These are phyloP conservation scores for Skeletonema potamos DNA, from an alignment of 108 stramenopile species.

Conservation along the genomic window DNA sequence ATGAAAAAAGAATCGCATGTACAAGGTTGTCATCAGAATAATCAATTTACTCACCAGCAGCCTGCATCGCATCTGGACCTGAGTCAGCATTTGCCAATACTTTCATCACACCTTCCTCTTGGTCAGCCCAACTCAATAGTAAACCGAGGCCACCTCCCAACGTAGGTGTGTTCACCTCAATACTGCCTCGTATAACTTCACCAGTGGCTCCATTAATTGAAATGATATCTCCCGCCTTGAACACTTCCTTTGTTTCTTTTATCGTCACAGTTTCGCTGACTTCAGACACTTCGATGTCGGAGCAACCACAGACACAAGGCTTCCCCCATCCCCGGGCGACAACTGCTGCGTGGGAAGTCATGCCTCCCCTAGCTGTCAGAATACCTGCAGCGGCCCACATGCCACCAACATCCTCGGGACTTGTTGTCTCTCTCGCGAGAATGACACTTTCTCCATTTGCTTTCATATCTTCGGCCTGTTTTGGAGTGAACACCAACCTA, in stretches of 20 bases:
- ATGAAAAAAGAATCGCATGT: background rate
- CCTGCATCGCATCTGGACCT: conserved; percentile 74
- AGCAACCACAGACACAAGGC: conserved; percentile 87
- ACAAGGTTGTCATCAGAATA: background rate
- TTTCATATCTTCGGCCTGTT: conserved; percentile 68
- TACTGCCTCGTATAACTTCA: conserved; percentile 58
- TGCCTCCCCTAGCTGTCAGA: conserved; percentile 82
- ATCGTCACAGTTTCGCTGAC: conserved; percentile 57
- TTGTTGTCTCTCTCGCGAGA: conserved; percentile 69
- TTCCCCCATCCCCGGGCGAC: conserved; percentile 92
- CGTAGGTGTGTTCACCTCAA: conserved; percentile 48
- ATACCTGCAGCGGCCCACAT: conserved; percentile 86
- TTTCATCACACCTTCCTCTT: conserved; percentile 59
- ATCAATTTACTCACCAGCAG: conserved; percentile 26
- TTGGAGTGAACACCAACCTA: conserved; percentile 75
- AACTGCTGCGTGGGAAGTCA: conserved; percentile 86
- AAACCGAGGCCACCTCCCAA: conserved; percentile 57
- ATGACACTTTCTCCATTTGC: conserved; percentile 68
- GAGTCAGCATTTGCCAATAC: conserved; percentile 85
- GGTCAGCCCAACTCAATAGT: conserved; percentile 65
- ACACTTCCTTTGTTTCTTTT: conserved; percentile 50
- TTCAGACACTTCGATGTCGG: conserved; percentile 64
- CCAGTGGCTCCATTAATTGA: conserved; percentile 83
- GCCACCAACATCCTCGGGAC: conserved; percentile 84
- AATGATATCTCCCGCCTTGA: conserved; percentile 74